A percentile compares a stretch with the other conserved stretches of the same genome.
These are phyloP conservation scores for Myriosclerotinia curreyana DNA, from an alignment of 2,329 filamentous ascomycete species.

Conservation along the genomic window DNA sequence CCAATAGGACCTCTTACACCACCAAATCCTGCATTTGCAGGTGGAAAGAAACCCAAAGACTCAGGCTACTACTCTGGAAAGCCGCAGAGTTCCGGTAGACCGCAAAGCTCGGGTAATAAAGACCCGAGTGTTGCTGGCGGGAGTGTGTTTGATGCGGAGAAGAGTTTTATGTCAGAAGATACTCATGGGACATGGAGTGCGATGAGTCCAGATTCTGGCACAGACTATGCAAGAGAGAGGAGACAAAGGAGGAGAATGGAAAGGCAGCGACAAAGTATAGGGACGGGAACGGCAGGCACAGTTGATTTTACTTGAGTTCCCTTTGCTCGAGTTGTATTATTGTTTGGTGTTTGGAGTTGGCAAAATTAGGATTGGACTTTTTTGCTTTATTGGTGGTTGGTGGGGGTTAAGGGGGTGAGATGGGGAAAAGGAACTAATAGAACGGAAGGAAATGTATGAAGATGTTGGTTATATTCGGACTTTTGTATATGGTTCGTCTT, in stretches of 20 bases:
- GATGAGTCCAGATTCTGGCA: constrained; percentile 35
- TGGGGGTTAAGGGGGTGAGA: neutral
- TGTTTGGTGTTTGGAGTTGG: constrained; percentile 14
- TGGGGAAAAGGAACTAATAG: neutral
- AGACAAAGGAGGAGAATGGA: constrained; percentile 56
- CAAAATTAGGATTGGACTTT: neutral
- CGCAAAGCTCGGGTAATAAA: constrained; percentile 25
- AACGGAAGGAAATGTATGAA: constrained; percentile 10
- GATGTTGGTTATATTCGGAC: neutral
- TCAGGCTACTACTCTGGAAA: constrained; percentile 60
- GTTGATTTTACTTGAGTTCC: constrained; percentile 15
- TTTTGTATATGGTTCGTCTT: constrained; percentile 1
- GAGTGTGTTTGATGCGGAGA: constrained; percentile 20
- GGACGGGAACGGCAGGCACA: constrained; percentile 7
- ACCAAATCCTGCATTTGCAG: constrained; percentile 56
- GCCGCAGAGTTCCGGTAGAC: constrained; percentile 36
- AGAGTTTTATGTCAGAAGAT: constrained; percentile 34
- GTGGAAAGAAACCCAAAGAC: constrained; percentile 53
- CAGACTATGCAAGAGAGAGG: constrained; percentile 48
- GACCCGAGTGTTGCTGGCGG: constrained; percentile 31
- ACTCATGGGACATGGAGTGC: constrained; percentile 39
- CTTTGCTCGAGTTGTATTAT: constrained; percentile 5
- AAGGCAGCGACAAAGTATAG: constrained; percentile 42
- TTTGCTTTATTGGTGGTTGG: neutral
- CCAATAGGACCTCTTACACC: constrained; percentile 50